Base-by-base conservation (phyloP, 805 yeast genomes). In the Starmerella apicola region DNA sequence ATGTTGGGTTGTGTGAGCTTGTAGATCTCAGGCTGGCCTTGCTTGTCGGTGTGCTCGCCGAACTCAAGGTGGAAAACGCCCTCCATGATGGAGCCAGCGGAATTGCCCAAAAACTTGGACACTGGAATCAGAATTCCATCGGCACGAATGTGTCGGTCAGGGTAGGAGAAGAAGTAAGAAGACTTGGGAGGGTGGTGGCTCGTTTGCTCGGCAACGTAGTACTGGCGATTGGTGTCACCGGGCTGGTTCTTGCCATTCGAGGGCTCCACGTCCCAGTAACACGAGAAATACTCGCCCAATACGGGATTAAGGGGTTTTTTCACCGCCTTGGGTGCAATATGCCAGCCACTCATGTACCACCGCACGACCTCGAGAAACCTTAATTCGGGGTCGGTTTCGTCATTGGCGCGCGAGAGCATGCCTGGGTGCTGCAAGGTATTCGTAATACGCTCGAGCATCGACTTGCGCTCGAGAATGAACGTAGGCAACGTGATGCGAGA, bases 171-270 rank as follows among this genome's bases (percentile, higher is more conserved):
- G 56, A 85, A 91, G 60, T 88, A 91, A 0, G 94, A 78, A 0
- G 95, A 83, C 57, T 91, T 81, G 12, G 98, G 98, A n/a, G 98
- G 97, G 58, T 91, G 98, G 55, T 91, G 98, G 24, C 94, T 81
- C 0, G 96, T 86, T 60, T 91, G 98, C 59, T 91, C 98, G 1
- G 96, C 69, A 17, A 88, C 61, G 58, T 88, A 91, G 57, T 72
- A 88, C 0, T 95, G 94, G 37, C 70, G 70, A 4, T 69, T 57
- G 23, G 67, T 71, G 37, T 80, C 74, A 15, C 32, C 17, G 9
- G 27, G 27, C 6, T 27, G 31, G n/a, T n/a, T n/a, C n/a, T n/a
- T n/a, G n/a, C n/a, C n/a, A n/a, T n/a, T n/a, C n/a, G n/a, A n/a
- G n/a, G 9, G 17, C 9, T 86, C 76, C 34, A 84, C 63, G 52